Evolutionary conservation across 2,329 filamentous ascomycete genomes (phyloP).

Genomic region (Hypoxylon sp.): DNA sequence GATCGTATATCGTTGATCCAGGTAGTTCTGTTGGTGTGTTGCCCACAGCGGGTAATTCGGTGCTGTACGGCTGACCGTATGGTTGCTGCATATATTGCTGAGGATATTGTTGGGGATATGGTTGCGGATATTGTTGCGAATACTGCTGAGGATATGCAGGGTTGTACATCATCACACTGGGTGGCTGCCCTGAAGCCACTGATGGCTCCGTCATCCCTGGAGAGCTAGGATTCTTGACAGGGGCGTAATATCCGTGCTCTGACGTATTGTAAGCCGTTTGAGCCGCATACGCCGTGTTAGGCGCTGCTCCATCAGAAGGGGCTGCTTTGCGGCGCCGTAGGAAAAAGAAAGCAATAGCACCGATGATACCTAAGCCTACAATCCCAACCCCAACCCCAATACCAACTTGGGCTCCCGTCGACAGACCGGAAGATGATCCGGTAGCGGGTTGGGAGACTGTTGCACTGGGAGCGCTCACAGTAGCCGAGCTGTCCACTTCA

Average conservation of each 20-base stretch:
- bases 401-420: constrained; percentile 55
- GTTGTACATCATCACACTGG: constrained; percentile 31
- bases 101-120: constrained; percentile 40
- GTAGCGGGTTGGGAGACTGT: constrained; percentile 7
- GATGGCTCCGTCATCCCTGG: constrained; percentile 34
- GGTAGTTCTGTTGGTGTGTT: constrained; percentile 40
- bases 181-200: constrained; percentile 27
- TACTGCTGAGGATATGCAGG: constrained; percentile 23
- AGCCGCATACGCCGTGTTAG: constrained; percentile 11
- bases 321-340: constrained; percentile 49
- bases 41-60: constrained; percentile 40
- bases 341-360: constrained; percentile 48
- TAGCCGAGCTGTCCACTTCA: constrained; percentile 39
- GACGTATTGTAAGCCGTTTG: constrained; percentile 26
- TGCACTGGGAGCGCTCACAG: constrained; percentile 31
- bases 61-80: constrained; percentile 43
- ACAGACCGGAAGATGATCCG: constrained; percentile 40
- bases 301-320: constrained; percentile 9
- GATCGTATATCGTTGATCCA: constrained; percentile 33
- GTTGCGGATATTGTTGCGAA: constrained; percentile 20
- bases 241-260: constrained; percentile 46
- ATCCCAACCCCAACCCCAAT: constrained; percentile 54
- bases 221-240: constrained; percentile 42
- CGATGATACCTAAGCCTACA: constrained; percentile 46
- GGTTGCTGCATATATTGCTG: constrained; percentile 40